A percentile compares a stretch with the other conserved stretches of the same genome.
Evolutionary conservation across 192 early-diverging fungal genomes (phyloP).

Genomic region (Piromyces sp.): DNA sequence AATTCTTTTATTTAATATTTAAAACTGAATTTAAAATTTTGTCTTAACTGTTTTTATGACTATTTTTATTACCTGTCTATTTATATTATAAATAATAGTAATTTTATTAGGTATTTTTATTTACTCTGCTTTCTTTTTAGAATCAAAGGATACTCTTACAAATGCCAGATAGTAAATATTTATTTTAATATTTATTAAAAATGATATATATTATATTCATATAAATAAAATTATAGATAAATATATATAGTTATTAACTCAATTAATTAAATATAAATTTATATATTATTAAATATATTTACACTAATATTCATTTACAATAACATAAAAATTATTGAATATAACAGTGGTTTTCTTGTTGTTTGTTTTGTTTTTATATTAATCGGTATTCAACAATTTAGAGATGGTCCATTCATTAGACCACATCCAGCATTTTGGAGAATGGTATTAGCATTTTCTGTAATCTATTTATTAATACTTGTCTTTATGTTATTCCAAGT

Average conservation of each 20-base stretch:
- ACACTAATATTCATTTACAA: no score
- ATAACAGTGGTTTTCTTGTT: neutral
- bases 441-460: constrained; percentile 60
- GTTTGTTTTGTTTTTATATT: constrained; percentile 36
- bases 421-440: constrained; percentile 91
- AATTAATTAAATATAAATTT: no score
- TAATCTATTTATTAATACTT: constrained; percentile 75
- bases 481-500: constrained; percentile 84
- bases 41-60: no score
- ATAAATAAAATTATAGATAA: no score
- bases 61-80: no score
- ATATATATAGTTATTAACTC: no score
- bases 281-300: no score
- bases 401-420: constrained; percentile 83
- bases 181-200: no score
- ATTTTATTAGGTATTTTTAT: neutral
- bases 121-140: neutral
- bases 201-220: no score
- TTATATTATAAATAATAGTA: neutral
- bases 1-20: no score
- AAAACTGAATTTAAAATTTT: no score
- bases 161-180: neutral
- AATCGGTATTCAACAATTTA: constrained; percentile 74
- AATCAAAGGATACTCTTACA: neutral
- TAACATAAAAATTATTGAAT: no score